Evolutionary conservation across 768 basidiomycete genomes (phyloP).

Genomic region (Leccinum obscurum): DNA sequence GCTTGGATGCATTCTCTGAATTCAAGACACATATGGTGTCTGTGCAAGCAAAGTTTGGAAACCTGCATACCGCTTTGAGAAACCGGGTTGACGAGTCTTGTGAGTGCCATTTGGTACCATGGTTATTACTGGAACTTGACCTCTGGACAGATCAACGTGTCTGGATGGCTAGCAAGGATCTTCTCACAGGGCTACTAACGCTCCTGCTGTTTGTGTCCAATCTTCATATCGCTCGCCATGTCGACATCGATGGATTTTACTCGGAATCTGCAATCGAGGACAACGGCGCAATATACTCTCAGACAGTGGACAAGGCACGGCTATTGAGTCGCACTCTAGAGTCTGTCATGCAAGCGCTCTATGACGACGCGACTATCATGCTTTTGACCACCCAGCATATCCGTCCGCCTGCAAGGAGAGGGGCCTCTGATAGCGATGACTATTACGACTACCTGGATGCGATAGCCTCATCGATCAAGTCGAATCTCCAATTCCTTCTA

Average conservation of each 20-base stretch:
- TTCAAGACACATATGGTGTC: slow-evolving; percentile 47
- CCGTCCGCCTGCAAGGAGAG: slow-evolving; percentile 14
- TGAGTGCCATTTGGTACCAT: slow-evolving; percentile 16
- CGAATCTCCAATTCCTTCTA: slow-evolving; percentile 56
- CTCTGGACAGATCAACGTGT: slow-evolving; percentile 28
- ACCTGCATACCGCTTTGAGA: slow-evolving; percentile 28
- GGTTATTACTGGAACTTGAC: slow-evolving; percentile 6
- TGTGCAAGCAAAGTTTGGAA: slow-evolving; percentile 51
- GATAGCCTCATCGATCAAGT: slow-evolving; percentile 50
- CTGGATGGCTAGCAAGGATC: slow-evolving; percentile 44
- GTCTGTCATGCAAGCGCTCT: slow-evolving; percentile 65
- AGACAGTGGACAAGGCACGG: slow-evolving; percentile 70
- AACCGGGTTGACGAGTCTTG: slow-evolving; percentile 22
- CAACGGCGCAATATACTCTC: slow-evolving; percentile 53
- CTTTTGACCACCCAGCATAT: slow-evolving; percentile 55
- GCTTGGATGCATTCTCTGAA: slow-evolving; percentile 53
- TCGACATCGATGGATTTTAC: slow-evolving; percentile 78
- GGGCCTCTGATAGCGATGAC: slow-evolving; percentile 19
- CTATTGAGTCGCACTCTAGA: slow-evolving; percentile 70
- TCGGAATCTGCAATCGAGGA: slow-evolving; percentile 44
- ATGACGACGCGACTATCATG: slow-evolving; percentile 66
- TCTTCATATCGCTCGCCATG: slow-evolving; percentile 75
- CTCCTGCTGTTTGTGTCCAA: slow-evolving; percentile 63
- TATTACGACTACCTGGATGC: slow-evolving; percentile 47
- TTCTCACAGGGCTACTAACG: slow-evolving; percentile 55